phyloP scores from a whole-genome alignment of 768 basidiomycete genomes.

The Lactifluus echinatus region DNA sequence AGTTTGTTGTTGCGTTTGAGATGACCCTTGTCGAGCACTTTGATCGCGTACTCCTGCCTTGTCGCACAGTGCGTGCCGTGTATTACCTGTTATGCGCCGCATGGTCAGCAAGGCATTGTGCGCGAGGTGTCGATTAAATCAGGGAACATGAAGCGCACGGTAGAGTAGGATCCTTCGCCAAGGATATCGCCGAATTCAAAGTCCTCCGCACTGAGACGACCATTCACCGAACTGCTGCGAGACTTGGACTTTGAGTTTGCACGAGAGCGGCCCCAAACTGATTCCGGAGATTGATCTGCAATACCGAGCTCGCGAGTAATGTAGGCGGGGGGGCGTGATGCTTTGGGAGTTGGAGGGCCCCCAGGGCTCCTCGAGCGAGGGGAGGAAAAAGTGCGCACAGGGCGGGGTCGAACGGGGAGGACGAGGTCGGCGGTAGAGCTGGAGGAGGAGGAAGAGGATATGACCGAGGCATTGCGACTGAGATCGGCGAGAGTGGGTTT shows the following conservation, averaged over 20 bases:
- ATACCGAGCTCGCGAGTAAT: conserved; percentile 49
- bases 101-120: conserved; percentile 9
- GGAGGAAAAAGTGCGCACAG: conserved; percentile 54
- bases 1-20: conserved; percentile 72
- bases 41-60: conserved; percentile 63
- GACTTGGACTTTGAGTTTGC: conserved; percentile 31
- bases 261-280: conserved; percentile 22
- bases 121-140: background rate
- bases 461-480: conserved; percentile 69
- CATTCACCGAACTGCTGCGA: conserved; percentile 39
- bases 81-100: conserved; percentile 40
- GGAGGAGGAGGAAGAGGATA: conserved; percentile 50
- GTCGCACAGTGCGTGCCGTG: conserved; percentile 45
- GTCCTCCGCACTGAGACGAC: conserved; percentile 44
- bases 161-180: conserved; percentile 78
- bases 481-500: conserved; percentile 48
- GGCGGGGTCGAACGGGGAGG: conserved; percentile 37
- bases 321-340: conserved; percentile 42
- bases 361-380: conserved; percentile 50
- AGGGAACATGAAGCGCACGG: conserved; percentile 38
- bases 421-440: conserved; percentile 34
- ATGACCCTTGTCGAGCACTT: conserved; percentile 78
- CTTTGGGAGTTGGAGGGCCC: conserved; percentile 32
- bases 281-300: conserved; percentile 24
- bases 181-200: conserved; percentile 67